These are phyloP conservation scores for Microstegium vimineum DNA, from an alignment of 176 grass and related monocot genomes.

Conservation along the genomic window DNA sequence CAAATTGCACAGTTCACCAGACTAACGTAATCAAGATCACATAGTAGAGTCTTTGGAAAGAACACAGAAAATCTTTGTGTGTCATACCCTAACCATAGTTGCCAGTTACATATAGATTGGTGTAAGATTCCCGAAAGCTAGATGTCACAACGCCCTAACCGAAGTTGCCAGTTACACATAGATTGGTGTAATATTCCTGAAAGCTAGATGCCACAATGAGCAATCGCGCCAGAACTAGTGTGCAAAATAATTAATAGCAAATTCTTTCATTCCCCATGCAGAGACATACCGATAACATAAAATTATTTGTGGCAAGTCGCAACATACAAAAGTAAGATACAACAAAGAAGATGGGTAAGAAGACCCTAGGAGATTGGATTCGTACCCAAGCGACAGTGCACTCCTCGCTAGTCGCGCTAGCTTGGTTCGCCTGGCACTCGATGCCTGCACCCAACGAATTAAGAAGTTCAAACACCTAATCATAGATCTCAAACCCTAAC, in stretches of 20 bases:
- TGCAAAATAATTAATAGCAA: neutral
- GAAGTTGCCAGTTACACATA: neutral
- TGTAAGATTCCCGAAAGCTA: neutral
- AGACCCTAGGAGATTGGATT: neutral
- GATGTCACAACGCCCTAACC: neutral
- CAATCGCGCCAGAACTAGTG: neutral
- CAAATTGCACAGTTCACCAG: neutral
- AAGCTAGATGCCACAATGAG: neutral
- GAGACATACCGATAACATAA: neutral
- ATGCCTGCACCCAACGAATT: constrained; percentile 58
- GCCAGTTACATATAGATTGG: neutral
- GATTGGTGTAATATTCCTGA: neutral
- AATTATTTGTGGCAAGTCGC: neutral
- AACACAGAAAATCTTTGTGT: neutral
- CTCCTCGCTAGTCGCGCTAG: constrained; percentile 97
- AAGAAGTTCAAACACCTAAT: constrained; percentile 17
- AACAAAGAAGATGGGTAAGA: neutral
- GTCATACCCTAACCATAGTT: neutral
- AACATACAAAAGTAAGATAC: neutral
- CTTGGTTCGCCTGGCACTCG: constrained; percentile 99
- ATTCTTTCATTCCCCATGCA: neutral
- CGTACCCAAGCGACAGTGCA: constrained; percentile 98
- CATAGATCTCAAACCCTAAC: neutral
- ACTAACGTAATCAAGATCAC: no score
- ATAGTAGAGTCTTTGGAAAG: neutral